Evolutionary conservation across 441 rosid genomes (phyloP).

Genomic region (Sinapis alba): DNA sequence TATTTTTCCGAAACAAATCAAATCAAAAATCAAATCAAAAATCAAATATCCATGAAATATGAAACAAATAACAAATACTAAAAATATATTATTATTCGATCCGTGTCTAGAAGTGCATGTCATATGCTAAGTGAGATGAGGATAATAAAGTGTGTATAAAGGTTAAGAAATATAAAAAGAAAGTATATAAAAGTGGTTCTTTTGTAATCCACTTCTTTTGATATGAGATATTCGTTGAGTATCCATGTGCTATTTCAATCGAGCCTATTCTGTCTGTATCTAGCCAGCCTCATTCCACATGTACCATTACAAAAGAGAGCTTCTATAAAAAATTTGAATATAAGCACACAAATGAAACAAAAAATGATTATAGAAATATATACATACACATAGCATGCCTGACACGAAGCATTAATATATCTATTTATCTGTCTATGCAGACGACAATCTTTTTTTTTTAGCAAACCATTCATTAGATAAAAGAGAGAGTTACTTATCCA

Average conservation of each 20-base stretch:
- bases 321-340: background rate
- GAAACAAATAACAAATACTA: too few species aligned
- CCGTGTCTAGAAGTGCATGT: background rate
- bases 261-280: constrained; percentile 38
- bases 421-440: background rate
- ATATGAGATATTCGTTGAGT: constrained; percentile 33
- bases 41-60: too few species aligned
- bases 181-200: constrained; percentile 8
- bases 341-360: background rate
- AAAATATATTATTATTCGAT: too few species aligned
- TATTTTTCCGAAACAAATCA: too few species aligned
- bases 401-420: background rate
- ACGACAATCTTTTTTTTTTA: background rate
- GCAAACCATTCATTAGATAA: too few species aligned
- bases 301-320: constrained; percentile 16
- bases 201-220: constrained; percentile 35
- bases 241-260: constrained; percentile 40
- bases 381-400: background rate
- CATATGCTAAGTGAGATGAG: constrained; percentile 28
- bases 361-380: background rate
- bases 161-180: background rate
- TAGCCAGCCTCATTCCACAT: constrained; percentile 38
- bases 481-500: too few species aligned
- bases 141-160: background rate
- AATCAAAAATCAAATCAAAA: too few species aligned